Conservation (phyloP, 495 filamentous ascomycete genomes). For the Cercophora sp. region DNA sequence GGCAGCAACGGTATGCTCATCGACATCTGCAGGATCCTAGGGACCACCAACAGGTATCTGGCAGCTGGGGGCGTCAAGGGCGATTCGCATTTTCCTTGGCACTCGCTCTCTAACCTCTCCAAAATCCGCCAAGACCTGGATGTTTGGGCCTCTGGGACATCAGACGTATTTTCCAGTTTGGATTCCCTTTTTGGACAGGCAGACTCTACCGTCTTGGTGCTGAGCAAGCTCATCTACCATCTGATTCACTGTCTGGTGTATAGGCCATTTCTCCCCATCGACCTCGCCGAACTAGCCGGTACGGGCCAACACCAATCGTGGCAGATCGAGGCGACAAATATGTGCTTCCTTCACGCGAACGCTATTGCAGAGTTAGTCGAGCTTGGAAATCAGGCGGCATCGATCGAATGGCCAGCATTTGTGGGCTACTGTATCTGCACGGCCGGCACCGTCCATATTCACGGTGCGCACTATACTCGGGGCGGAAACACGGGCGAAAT, state of each 20-base stretch:
- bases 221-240: slow-evolving; percentile 82
- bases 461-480: slow-evolving; percentile 72
- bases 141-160: slow-evolving; percentile 75
- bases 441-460: slow-evolving; percentile 79
- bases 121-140: slow-evolving; percentile 83
- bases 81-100: slow-evolving; percentile 87
- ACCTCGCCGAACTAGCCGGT: slow-evolving; percentile 71
- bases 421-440: slow-evolving; percentile 79
- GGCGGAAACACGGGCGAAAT: slow-evolving; percentile 59
- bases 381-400: slow-evolving; percentile 59
- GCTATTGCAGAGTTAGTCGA: slow-evolving; percentile 80
- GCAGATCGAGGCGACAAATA: slow-evolving; percentile 83
- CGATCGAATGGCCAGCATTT: slow-evolving; percentile 78
- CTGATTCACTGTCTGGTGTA: slow-evolving; percentile 81
- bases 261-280: slow-evolving; percentile 78
- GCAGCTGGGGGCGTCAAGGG: slow-evolving; percentile 81
- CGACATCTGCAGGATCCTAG: slow-evolving; percentile 75
- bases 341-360: slow-evolving; percentile 84
- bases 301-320: slow-evolving; percentile 82
- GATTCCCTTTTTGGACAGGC: slow-evolving; percentile 70
- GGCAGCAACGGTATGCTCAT: slow-evolving; percentile 71
- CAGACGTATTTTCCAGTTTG: slow-evolving; percentile 71
- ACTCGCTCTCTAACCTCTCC: slow-evolving; percentile 75
- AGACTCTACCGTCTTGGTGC: slow-evolving; percentile 70
- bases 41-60: slow-evolving; percentile 78